A percentile compares a stretch with the other conserved stretches of the same genome.
These are phyloP conservation scores for Carex kokanica DNA, from an alignment of 176 grass and related monocot genomes.

Conservation along the genomic window DNA sequence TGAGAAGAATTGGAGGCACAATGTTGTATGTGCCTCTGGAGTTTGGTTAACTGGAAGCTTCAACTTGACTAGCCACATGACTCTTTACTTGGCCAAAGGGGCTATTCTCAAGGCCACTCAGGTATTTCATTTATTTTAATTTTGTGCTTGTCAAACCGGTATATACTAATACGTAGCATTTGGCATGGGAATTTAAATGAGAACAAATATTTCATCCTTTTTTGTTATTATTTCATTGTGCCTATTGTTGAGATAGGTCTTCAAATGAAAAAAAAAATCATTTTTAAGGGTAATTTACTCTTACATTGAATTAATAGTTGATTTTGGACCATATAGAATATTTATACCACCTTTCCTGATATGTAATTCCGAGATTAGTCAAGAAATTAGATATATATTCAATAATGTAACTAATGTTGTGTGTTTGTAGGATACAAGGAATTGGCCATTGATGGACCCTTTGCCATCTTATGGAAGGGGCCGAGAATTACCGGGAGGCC, in stretches of 20 bases:
- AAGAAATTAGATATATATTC: not conserved
- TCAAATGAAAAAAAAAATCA: not conserved
- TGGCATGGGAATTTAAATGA: not conserved
- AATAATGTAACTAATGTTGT: conserved; percentile 3
- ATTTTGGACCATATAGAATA: not conserved
- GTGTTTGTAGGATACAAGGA: conserved; percentile 44
- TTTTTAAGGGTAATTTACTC: not conserved
- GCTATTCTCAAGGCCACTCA: conserved; percentile 64
- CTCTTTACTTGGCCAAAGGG: conserved; percentile 65
- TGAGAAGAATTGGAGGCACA: conserved; percentile 50
- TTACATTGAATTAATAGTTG: not conserved
- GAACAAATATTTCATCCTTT: not conserved
- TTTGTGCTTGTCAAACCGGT: not conserved
- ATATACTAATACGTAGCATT: not conserved
- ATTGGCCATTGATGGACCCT: conserved; percentile 70
- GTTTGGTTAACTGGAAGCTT: conserved; percentile 85
- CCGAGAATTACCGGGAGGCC: conserved; percentile 57
- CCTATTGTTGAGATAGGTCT: not conserved
- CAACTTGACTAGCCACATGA: conserved; percentile 94
- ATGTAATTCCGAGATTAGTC: not conserved
- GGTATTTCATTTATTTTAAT: conserved; percentile 5
- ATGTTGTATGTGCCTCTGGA: conserved; percentile 48
- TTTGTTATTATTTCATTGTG: not conserved
- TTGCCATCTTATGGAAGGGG: conserved; percentile 86
- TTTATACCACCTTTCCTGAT: not conserved